Evolutionary conservation across 495 filamentous ascomycete species (phyloP), one percentile per base, ranked within the genome.

Genomic region (Penicillium paxilli): DNA sequence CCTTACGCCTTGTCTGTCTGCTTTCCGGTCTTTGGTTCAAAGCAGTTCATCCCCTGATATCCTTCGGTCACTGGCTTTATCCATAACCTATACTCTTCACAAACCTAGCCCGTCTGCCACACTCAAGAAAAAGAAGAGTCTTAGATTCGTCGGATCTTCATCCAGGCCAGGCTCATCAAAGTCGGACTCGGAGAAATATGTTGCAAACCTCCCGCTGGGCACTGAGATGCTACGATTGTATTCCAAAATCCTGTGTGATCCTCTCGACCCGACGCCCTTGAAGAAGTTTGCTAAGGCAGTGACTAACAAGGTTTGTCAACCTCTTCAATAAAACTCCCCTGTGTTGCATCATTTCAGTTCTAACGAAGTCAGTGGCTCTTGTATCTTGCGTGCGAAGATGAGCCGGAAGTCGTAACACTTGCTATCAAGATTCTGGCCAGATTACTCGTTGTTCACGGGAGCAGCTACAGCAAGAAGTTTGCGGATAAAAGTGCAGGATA

Each of bases 261-360:
- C 84, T 57, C 75, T 77, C 33, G 89, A 87, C 54, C 62, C 64
- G 11, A 68, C 75, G 12, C 86, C 86, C 30, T 84, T 96, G 47
- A 83, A 83, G 62, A 93, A 89, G 60, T 98, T 98, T 73, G 91
- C 93, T 14, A 90, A 87, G 72, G 94, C 92, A 2, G 93, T 98
- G 3, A 97, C 95, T 23, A 96, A 93, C 58, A 98, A 96, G 84
- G 92, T 94, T 78, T 63, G 82, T 74, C 46, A 5, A 12, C 14
- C 30, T 21, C 52, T 23, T 20, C 35, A 4, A 11, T 16, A 16
- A 1, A 24, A n/a, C n/a, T 30, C 26, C 14, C 19, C 10, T 12
- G 37, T 55, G 50, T 32, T 14, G 8, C 30, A 32, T 37, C 50
- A 66, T 40, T n/a, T n/a, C n/a, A n/a, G n/a, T n/a, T n/a, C 51